phyloP scores from a whole-genome alignment of 202 grass and related monocot genomes.

The Carex sylvatica region DNA sequence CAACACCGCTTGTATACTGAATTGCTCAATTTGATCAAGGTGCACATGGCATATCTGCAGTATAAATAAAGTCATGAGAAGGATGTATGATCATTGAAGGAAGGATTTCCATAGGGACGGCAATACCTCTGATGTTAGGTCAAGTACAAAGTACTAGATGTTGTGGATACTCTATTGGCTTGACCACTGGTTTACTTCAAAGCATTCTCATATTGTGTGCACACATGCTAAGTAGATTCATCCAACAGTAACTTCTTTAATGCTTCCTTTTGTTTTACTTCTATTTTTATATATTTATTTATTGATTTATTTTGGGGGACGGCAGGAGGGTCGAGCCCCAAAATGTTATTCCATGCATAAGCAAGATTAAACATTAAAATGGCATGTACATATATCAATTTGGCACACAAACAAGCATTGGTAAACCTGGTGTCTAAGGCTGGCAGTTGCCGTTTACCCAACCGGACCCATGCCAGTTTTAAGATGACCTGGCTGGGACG shows the following conservation, averaged over 20 bases:
- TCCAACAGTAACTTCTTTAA: too few relatives aligned
- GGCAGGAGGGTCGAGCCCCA: neutral
- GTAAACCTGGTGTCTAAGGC: neutral
- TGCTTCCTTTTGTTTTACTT: neutral
- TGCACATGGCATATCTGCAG: conserved; percentile 64
- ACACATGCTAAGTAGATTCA: neutral
- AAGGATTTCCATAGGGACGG: neutral
- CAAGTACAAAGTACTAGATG: neutral
- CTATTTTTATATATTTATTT: neutral
- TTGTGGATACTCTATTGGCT: neutral
- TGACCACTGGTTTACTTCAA: neutral
- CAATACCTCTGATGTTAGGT: neutral
- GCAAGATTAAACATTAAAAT: conserved; percentile 4
- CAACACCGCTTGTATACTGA: conserved; percentile 49
- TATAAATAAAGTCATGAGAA: conserved; percentile 5
- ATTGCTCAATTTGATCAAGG: conserved; percentile 47
- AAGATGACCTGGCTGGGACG: neutral
- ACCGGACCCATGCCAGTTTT: neutral
- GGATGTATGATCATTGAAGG: neutral
- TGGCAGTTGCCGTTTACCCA: neutral
- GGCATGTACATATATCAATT: neutral
- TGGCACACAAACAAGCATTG: neutral
- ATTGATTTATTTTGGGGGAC: neutral
- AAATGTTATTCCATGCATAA: neutral
- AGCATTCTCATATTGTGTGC: neutral